phyloP scores from a whole-genome alignment of 2,329 filamentous ascomycete species.

The Trichoderma cornu-damae region DNA sequence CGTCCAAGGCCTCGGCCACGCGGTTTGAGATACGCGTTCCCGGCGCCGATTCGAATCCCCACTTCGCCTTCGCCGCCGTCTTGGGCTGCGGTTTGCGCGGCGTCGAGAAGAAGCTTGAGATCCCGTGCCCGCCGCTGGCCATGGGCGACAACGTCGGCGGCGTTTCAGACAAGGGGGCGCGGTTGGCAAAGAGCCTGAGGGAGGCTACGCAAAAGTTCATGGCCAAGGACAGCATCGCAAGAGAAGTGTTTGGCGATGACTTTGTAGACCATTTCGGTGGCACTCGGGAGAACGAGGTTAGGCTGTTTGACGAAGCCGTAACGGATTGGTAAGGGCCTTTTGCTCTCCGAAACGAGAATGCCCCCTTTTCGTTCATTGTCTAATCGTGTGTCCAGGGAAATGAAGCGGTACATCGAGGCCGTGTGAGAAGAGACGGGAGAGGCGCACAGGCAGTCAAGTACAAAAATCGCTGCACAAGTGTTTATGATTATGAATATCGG shows the following conservation, averaged over 20 bases:
- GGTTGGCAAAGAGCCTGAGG: slow-evolving; percentile 77
- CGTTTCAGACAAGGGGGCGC: slow-evolving; percentile 61
- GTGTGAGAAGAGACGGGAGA: slow-evolving; percentile 35
- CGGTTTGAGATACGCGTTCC: slow-evolving; percentile 89
- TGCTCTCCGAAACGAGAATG: background rate
- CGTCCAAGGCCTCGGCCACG: slow-evolving; percentile 76
- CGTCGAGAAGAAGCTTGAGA: slow-evolving; percentile 83
- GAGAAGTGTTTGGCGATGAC: slow-evolving; percentile 87
- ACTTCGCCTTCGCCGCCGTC: slow-evolving; percentile 80
- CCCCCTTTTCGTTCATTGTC: slow-evolving; percentile 11
- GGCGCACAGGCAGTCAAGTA: background rate
- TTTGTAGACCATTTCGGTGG: slow-evolving; percentile 96
- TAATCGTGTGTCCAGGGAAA: slow-evolving; percentile 51
- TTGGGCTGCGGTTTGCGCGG: slow-evolving; percentile 86
- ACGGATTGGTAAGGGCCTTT: slow-evolving; percentile 79
- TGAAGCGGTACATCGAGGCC: slow-evolving; percentile 74
- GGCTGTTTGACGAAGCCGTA: slow-evolving; percentile 90
- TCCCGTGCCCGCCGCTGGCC: slow-evolving; percentile 75
- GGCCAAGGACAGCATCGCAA: slow-evolving; percentile 74
- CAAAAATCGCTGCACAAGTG: slow-evolving; percentile 18
- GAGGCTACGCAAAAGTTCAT: slow-evolving; percentile 79
- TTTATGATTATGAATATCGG: slow-evolving; percentile 14
- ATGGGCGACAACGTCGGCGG: slow-evolving; percentile 80
- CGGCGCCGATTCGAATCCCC: slow-evolving; percentile 89
- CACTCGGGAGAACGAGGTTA: slow-evolving; percentile 84